Evolutionary conservation across 2,329 filamentous ascomycete genomes (phyloP), one percentile per base, ranked within the genome.

Genomic region (Parasarocladium wereldwijsianum): DNA sequence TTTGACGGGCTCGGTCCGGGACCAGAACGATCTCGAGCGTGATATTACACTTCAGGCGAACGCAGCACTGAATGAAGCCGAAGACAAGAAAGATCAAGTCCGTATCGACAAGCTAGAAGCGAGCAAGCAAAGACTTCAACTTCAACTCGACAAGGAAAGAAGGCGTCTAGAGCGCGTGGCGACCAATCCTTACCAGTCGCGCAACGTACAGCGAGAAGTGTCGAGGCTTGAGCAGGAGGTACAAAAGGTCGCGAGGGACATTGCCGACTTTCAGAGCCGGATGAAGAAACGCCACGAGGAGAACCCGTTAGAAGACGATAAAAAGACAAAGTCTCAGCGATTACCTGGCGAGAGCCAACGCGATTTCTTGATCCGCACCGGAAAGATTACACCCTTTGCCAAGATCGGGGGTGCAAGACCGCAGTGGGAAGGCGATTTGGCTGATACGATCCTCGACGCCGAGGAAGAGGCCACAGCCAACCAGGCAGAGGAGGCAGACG

Each of bases 341-440:
- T 55, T 87, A 33, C 74, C 81, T 2, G 81, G 81, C 36, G 90
- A 96, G 57, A 84, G 70, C 15, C 75, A 83, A 36, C 72, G 86
- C 29, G 86, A 93, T 26, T 98, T 81, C 48, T 67, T 98, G 26
- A 90, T 98, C 28, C 75, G 90, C 17, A 98, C 87, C 0, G 90
- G 90, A 36, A 96, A 96, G 55, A 96, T 98, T 41, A 98, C 90
- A 0, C 90, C 90, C 0, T 98, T 98, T 45, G 81, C 85, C 6
- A 81, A 77, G 38, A 69, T 93, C 42, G 73, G 73, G 16, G 65
- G 70, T 10, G 64, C 70, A n/a, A 58, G 74, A 2, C 63, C 63
- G 4, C 60, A 70, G 17, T 71, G 67, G 3, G 64, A 76, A 25
- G 77, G 77, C 2, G 76, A 76, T 35, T 60, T 93, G 11, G 77